Base-by-base conservation (phyloP, 2,329 filamentous ascomycete species). In the Falciphora oryzae region DNA sequence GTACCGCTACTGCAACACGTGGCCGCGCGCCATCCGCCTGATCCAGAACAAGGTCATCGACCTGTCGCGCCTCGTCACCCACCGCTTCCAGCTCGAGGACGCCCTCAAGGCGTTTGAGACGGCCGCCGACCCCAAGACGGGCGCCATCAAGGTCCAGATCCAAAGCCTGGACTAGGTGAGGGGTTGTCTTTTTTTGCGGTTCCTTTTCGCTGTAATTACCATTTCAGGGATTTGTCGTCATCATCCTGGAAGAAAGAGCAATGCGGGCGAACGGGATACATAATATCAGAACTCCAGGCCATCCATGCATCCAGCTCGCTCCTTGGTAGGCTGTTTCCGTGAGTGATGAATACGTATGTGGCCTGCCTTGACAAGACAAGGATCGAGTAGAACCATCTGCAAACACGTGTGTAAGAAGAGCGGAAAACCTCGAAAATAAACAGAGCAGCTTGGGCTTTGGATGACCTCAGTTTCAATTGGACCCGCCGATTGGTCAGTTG, bases 101-200 rank as follows among this genome's bases (percentile, higher is more conserved):
- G 93, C 93, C 0, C 77, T 95, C 32, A 86, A 94, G 78, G 94
- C 94, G 10, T 98, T 98, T 76, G 87, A 93, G 79, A 95, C 91
- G 57, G 92, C 93, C 27, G 87, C 90, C 11, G 88, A 97, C 77
- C 89, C 92, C 56, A 93, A 90, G 82, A 96, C 91, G 63, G 93
- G 94, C 8, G 92, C 93, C n/a, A 97, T 98, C 78, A 98, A 98
- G 83, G 93, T 97, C 66, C 90, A 93, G 84, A 97, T 97, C 73
- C 92, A 93, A 81, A 92, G 85, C 72, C 69, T 85, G 68, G 83
- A 85, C 13, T 85, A 77, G 70, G 28, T 58, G 16, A 22, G 29
- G 14, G 61, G 64, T 57, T 27, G 57, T 18, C 27, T 56, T 18
- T 50, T 25, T 25, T n/a, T 64, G 63, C 35, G 57, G 32, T 7